Evolutionary conservation across 2,329 filamentous ascomycete species (phyloP).

Genomic region (Clarireedia hainanense): DNA sequence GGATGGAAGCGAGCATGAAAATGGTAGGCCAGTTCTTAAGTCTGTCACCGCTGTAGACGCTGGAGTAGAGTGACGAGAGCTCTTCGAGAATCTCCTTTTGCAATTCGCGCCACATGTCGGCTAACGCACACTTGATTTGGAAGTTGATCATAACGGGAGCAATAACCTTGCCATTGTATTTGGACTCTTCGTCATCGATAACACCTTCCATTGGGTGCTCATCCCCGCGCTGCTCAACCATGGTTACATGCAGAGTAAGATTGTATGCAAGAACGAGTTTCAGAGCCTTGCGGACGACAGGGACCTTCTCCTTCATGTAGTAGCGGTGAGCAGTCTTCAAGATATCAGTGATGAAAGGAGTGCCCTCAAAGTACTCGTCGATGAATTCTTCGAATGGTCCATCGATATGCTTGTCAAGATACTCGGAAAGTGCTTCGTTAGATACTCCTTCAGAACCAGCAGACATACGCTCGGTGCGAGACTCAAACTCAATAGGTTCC

Average conservation of each 20-base stretch:
- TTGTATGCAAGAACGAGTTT: conserved; percentile 96
- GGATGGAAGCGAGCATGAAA: conserved; percentile 90
- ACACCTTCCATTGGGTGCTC: conserved; percentile 72
- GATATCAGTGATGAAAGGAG: conserved; percentile 89
- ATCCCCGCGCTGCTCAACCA: conserved; percentile 82
- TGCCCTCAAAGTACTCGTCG: conserved; percentile 93
- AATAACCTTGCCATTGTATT: conserved; percentile 82
- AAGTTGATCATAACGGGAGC: conserved; percentile 99
- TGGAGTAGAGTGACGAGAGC: conserved; percentile 87
- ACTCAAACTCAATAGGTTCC: conserved; percentile 72
- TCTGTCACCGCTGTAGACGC: conserved; percentile 93
- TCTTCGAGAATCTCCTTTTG: conserved; percentile 96
- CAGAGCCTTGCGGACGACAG: conserved; percentile 87
- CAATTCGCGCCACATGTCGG: conserved; percentile 95
- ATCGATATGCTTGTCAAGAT: conserved; percentile 92
- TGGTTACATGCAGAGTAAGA: conserved; percentile 85
- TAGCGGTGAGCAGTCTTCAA: conserved; percentile 93
- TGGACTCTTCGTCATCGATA: conserved; percentile 79
- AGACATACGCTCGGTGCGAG: conserved; percentile 80
- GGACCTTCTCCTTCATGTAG: conserved; percentile 80
- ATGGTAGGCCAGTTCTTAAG: conserved; percentile 99
- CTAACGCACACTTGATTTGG: conserved; percentile 95
- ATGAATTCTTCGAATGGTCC: conserved; percentile 88
- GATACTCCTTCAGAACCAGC: conserved; percentile 85
- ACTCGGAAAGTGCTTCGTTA: conserved; percentile 73